Conservation (phyloP, 306 rosid species). For the Astragalus membranaceus region DNA sequence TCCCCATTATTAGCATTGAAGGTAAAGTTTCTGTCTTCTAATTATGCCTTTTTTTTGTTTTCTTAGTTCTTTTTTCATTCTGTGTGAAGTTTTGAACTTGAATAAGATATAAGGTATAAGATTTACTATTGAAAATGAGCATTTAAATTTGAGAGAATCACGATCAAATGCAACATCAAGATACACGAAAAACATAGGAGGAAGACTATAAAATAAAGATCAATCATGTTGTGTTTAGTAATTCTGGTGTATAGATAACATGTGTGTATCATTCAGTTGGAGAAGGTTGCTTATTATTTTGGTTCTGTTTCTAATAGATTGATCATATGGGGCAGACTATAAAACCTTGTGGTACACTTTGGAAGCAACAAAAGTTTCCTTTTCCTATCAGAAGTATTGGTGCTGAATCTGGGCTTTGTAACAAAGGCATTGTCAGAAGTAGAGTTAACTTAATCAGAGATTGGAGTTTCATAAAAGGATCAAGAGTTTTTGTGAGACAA, state of each 20-base stretch:
- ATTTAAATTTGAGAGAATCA: too few species aligned
- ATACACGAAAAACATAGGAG: too few species aligned
- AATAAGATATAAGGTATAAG: neutral
- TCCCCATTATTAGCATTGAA: slow-evolving; percentile 42
- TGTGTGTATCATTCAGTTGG: neutral
- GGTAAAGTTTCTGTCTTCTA: slow-evolving; percentile 32
- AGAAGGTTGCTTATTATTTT: slow-evolving; percentile 9
- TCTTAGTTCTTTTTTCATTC: neutral
- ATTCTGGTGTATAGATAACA: neutral
- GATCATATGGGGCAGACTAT: slow-evolving; percentile 28
- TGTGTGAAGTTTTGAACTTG: neutral
- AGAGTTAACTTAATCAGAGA: slow-evolving; percentile 26
- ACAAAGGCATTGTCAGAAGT: too few species aligned
- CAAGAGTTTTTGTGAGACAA: slow-evolving; percentile 47
- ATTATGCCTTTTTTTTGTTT: neutral
- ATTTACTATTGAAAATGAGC: neutral
- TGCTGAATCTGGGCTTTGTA: too few species aligned
- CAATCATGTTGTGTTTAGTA: neutral
- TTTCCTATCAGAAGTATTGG: slow-evolving; percentile 31
- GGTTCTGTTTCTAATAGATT: slow-evolving; percentile 40
- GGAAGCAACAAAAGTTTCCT: slow-evolving; percentile 24
- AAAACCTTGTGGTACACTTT: slow-evolving; percentile 23
- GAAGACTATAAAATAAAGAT: neutral
- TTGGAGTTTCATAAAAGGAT: slow-evolving; percentile 80
- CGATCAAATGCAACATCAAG: too few species aligned